These are phyloP conservation scores for Taphrina pruni DNA, from an alignment of 1,139 yeast species.

Conservation along the genomic window DNA sequence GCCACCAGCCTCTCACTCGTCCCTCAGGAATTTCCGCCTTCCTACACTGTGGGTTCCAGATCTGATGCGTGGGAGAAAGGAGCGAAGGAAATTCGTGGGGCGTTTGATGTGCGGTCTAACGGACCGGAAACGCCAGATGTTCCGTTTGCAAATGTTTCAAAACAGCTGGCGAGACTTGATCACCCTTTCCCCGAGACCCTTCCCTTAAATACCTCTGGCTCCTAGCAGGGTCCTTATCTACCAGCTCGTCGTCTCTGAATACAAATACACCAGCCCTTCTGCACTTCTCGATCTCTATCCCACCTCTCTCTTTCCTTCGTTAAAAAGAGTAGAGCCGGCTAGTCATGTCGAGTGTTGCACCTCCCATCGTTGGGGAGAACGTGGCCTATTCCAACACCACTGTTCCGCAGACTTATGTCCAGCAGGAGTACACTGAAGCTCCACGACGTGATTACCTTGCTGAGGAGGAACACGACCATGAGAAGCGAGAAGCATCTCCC, in stretches of 20 bases:
- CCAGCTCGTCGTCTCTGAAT: not conserved
- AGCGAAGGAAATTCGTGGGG: slow-evolving; percentile 7
- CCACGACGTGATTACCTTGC: slow-evolving; percentile 39
- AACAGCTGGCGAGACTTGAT: slow-evolving; percentile 9
- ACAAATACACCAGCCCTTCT: slow-evolving; percentile 10
- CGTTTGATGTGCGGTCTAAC: slow-evolving; percentile 20
- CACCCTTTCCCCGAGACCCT: slow-evolving; percentile 24
- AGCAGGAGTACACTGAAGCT: slow-evolving; percentile 22
- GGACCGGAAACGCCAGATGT: slow-evolving; percentile 29
- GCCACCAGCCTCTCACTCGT: slow-evolving; percentile 13
- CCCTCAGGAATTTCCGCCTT: slow-evolving; percentile 8
- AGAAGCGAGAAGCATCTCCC: slow-evolving; percentile 33
- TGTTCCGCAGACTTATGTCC: slow-evolving; percentile 4
- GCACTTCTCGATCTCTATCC: slow-evolving; percentile 9
- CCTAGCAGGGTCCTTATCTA: slow-evolving; percentile 14
- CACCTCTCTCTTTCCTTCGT: slow-evolving; percentile 20
- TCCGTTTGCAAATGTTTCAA: slow-evolving; percentile 30
- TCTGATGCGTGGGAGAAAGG: slow-evolving; percentile 11
- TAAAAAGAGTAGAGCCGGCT: slow-evolving; percentile 19
- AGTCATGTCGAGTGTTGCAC: slow-evolving; percentile 30
- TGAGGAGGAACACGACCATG: slow-evolving; percentile 28
- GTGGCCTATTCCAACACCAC: slow-evolving; percentile 7
- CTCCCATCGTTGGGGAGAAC: slow-evolving; percentile 31
- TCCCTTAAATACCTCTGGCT: slow-evolving; percentile 19
- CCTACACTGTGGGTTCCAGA: not conserved